These are phyloP conservation scores for Calonectria crousiana DNA, from an alignment of 2,329 filamentous ascomycete species.

Conservation along the genomic window DNA sequence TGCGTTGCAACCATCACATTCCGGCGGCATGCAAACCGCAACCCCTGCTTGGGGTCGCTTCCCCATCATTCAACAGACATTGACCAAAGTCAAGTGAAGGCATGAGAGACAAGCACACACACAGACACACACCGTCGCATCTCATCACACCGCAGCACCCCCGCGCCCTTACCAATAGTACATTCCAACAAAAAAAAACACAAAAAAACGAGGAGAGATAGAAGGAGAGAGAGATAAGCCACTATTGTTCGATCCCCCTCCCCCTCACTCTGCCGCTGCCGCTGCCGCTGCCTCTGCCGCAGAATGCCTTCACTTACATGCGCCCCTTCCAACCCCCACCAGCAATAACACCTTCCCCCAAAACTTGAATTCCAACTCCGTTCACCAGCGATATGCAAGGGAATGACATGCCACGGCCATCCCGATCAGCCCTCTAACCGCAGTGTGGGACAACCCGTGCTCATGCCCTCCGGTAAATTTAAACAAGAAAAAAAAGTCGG, in stretches of 20 bases:
- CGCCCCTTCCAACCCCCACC: not conserved
- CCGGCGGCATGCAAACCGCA: conserved; percentile 3
- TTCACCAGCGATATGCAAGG: not conserved
- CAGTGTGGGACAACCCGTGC: not conserved
- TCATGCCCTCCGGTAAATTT: not conserved
- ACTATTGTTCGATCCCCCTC: not conserved
- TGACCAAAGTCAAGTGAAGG: not conserved
- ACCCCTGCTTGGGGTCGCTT: conserved; percentile 17
- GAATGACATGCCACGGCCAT: not conserved
- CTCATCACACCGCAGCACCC: not conserved
- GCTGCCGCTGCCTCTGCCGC: not conserved
- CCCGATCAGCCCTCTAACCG: not conserved
- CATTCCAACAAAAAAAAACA: conserved; percentile 4
- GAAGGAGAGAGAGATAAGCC: not conserved
- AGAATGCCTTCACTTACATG: conserved; percentile 10
- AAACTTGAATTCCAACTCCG: not conserved
- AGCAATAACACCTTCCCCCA: not conserved
- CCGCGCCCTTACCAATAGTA: not conserved
- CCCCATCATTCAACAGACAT: conserved; percentile 27
- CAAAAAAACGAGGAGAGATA: too few relatives aligned
- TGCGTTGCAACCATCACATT: conserved; percentile 14
- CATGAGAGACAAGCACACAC: not conserved
- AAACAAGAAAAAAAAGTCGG: not conserved
- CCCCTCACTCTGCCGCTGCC: not conserved
- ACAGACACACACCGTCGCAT: not conserved